These are phyloP conservation scores for Rheum nobile DNA, from an alignment of 148 eudicot genomes.

Conservation along the genomic window DNA sequence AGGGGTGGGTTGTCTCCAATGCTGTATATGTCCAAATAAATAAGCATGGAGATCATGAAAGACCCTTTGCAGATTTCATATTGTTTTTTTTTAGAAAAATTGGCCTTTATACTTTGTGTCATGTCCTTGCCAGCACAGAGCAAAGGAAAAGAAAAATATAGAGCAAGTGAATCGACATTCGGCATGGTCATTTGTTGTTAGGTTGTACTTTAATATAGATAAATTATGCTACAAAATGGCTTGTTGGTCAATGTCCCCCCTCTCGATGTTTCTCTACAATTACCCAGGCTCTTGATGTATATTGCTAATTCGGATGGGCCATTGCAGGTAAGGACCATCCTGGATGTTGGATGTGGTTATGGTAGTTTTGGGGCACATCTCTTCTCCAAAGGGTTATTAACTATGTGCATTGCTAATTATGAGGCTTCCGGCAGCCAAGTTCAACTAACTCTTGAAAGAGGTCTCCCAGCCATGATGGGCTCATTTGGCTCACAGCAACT, in stretches of 20 bases:
- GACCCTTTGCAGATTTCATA: not conserved
- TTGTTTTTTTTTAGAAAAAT: not conserved
- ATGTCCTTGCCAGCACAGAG: not conserved
- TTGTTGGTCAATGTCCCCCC: not conserved
- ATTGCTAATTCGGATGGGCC: not conserved
- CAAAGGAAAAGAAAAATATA: not conserved
- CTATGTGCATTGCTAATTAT: slow-evolving; percentile 82
- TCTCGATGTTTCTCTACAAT: not conserved
- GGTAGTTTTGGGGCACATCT: slow-evolving; percentile 98
- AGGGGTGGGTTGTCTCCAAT: not conserved
- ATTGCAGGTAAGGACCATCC: slow-evolving; percentile 72
- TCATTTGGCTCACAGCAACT: slow-evolving; percentile 59
- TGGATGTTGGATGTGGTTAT: slow-evolving; percentile 95
- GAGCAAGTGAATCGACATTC: not conserved
- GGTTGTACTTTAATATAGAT: not conserved
- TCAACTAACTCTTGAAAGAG: slow-evolving; percentile 91
- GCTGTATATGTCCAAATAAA: not conserved
- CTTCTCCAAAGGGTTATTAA: slow-evolving; percentile 48
- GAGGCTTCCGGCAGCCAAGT: slow-evolving; percentile 98
- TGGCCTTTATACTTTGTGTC: not conserved
- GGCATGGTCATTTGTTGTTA: not conserved
- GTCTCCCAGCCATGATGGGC: slow-evolving; percentile 95
- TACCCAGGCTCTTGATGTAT: not conserved
- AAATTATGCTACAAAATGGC: not conserved
- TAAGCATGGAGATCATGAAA: not conserved